Base-by-base conservation (phyloP, 164 flowering plant genomes). In the Annona squamosa region DNA sequence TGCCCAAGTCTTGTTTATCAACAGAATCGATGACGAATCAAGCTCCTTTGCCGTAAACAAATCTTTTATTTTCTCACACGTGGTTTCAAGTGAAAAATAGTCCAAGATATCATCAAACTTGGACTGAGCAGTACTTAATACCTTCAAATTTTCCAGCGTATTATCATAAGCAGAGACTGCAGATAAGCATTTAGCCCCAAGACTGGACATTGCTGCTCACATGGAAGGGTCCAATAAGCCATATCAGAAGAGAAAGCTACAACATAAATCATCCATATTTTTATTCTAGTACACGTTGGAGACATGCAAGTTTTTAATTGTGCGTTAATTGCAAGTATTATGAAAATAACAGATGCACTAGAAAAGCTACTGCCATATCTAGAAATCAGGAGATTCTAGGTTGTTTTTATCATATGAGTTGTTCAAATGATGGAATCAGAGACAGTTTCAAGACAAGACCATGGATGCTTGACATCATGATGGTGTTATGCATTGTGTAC, bases 1-100 rank as follows among this genome's bases (percentile, higher is more conserved):
- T 72, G 97, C 95, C 97, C 97, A 94, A 75, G 97, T 95, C 79
- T 89, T 83, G 68, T 91, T 92, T 76, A 94, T 92, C 84, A 92
- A 79, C 48, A 94, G 77, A 76, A 94, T 85, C 85, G 92, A 81
- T 6, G 99, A 92, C 64, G 99, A 92, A 81, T 92, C 93, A 37
- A 92, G 99, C 74, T 85, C 88, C 75, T 94, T 94, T 46, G 91
- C 85, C 84, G 88, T 94, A 71, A 97, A 94, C 74, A 94, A 86
- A 80, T 89, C 86, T 81, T 84, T 87, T 64, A 94, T 89, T 84
- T 92, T 94, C 61, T 87, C 93, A 84, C 98, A 92, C n/a, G 98
- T 97, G 19, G 47, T 87, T 67, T 89, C 97, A 16, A 92, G 46
- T 48, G 98, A 87, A 71, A 92, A 86, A 43, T 97, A 92, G 72